Evolutionary conservation across 495 filamentous ascomycete genomes (phyloP).

Genomic region (Oleoguttula mirabilis): DNA sequence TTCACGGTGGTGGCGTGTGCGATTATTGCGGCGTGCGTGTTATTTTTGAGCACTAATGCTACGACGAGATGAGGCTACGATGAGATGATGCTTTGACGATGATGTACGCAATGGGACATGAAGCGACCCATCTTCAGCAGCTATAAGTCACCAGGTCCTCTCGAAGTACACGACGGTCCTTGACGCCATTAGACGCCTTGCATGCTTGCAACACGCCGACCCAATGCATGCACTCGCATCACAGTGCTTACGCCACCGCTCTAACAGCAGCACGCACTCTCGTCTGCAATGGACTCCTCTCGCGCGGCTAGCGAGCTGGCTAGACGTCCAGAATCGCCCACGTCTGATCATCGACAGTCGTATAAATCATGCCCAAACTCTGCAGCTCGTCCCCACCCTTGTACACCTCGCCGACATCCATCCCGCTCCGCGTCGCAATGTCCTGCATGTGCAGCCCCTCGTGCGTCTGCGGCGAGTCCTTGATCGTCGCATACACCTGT

Average conservation of each 20-base stretch:
- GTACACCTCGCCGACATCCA: slow-evolving; percentile 56
- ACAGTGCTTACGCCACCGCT: no score
- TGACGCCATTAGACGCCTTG: no score
- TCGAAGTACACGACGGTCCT: no score
- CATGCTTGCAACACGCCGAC: no score
- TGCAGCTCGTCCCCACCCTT: slow-evolving; percentile 70
- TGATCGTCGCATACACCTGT: slow-evolving; percentile 56
- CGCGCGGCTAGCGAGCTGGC: no score
- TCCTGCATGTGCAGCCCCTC: slow-evolving; percentile 70
- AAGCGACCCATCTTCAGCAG: no score
- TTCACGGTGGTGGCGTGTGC: slow-evolving; percentile 63
- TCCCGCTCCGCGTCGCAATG: slow-evolving; percentile 50
- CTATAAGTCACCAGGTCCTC: no score
- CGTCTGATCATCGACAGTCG: slow-evolving; percentile 70
- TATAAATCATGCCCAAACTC: slow-evolving; percentile 62
- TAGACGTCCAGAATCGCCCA: slow-evolving; percentile 26
- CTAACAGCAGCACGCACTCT: no score
- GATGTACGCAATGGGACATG: no score
- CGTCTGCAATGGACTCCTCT: no score
- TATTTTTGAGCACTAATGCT: slow-evolving; percentile 48
- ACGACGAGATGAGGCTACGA: slow-evolving; percentile 5
- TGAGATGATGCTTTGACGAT: no score
- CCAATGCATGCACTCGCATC: no score
- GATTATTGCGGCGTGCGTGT: slow-evolving; percentile 70
- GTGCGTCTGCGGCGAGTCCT: slow-evolving; percentile 50